Evolutionary conservation across 805 yeast genomes (phyloP).

Genomic region (Ogataea kodamae): DNA sequence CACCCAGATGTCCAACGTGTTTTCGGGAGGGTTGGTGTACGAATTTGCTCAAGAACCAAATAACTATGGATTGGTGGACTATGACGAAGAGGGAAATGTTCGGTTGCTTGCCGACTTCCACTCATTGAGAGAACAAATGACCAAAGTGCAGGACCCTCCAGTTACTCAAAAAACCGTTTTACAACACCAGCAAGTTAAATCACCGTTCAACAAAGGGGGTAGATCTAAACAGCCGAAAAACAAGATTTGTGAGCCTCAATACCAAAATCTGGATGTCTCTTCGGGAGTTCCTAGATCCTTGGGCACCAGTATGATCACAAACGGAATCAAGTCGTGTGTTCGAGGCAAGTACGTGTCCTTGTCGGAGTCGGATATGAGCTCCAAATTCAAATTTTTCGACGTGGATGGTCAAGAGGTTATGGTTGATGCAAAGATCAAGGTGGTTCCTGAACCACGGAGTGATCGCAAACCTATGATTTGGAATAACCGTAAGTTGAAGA

Average conservation of each 20-base stretch:
- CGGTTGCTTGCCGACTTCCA: slow-evolving; percentile 42
- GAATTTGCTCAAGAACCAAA: slow-evolving; percentile 78
- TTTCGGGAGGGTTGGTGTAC: slow-evolving; percentile 83
- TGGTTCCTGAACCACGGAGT: slow-evolving; percentile 25
- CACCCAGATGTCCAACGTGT: slow-evolving; percentile 64
- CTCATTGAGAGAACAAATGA: slow-evolving; percentile 42
- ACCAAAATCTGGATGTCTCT: slow-evolving; percentile 41
- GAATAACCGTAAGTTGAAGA: slow-evolving; percentile 24
- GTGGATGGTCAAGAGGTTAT: slow-evolving; percentile 38
- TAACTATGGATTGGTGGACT: slow-evolving; percentile 70
- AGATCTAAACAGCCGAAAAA: slow-evolving; percentile 12
- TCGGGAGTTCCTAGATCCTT: slow-evolving; percentile 43
- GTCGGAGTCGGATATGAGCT: slow-evolving; percentile 39
- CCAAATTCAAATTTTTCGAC: slow-evolving; percentile 41
- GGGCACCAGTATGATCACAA: slow-evolving; percentile 42
- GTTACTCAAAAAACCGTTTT: slow-evolving; percentile 22
- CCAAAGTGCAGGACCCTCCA: slow-evolving; percentile 30
- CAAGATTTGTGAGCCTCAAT: slow-evolving; percentile 36
- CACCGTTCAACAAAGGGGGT: slow-evolving; percentile 23
- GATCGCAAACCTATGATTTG: slow-evolving; percentile 16
- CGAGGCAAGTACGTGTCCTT: slow-evolving; percentile 51
- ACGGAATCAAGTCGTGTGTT: slow-evolving; percentile 43
- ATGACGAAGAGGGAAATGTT: slow-evolving; percentile 40
- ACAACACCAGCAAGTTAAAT: slow-evolving; percentile 16
- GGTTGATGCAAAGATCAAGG: slow-evolving; percentile 24